phyloP scores from a whole-genome alignment of 768 basidiomycete genomes.

The Mycena venus region DNA sequence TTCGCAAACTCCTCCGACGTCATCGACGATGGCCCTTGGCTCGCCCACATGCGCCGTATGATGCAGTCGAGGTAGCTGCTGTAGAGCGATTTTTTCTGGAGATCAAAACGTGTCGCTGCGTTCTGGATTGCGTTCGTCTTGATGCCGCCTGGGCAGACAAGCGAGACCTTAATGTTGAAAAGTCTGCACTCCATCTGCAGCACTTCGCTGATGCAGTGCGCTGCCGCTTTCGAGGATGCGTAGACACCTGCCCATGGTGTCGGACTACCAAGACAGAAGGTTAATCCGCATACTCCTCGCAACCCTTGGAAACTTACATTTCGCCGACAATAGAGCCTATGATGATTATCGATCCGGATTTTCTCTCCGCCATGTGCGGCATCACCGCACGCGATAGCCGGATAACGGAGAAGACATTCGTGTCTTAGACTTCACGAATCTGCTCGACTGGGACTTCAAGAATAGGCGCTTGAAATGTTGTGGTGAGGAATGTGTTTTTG shows the following conservation, averaged over 20 bases:
- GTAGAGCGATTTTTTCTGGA: not conserved
- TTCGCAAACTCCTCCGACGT: slow-evolving; percentile 12
- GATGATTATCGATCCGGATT: slow-evolving; percentile 5
- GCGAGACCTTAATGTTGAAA: too few species aligned
- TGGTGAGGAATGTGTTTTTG: too few species aligned
- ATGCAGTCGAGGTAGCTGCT: not conserved
- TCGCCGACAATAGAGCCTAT: slow-evolving; percentile 16
- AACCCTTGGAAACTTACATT: not conserved
- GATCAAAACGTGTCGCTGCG: not conserved
- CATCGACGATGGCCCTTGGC: not conserved
- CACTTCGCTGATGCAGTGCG: too few species aligned
- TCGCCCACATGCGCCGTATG: not conserved
- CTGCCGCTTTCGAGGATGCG: too few species aligned
- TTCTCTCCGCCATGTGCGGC: not conserved
- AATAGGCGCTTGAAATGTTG: slow-evolving; percentile 9
- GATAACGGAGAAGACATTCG: slow-evolving; percentile 2
- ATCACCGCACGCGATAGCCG: not conserved
- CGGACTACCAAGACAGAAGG: not conserved
- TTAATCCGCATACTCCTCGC: not conserved
- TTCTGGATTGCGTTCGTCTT: slow-evolving; percentile 1
- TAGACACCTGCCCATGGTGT: slow-evolving; percentile 16
- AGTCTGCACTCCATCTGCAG: too few species aligned
- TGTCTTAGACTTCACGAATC: not conserved
- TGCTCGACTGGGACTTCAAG: not conserved
- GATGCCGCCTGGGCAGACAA: too few species aligned